These are phyloP conservation scores for Letharia lupina DNA, from an alignment of 495 filamentous ascomycete genomes.

Conservation along the genomic window DNA sequence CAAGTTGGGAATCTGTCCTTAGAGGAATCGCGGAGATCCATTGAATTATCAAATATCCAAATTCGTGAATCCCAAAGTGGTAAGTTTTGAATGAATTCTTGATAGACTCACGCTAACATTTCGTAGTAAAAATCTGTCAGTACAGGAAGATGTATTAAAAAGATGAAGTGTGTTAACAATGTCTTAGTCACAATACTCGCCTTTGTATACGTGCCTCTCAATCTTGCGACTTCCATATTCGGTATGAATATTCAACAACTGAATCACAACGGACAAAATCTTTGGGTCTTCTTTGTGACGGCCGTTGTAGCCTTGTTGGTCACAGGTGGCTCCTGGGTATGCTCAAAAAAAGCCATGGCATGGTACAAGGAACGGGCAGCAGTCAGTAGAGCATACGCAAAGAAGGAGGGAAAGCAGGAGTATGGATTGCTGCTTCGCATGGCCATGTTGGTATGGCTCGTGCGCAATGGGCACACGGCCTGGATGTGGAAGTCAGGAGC, in stretches of 20 bases:
- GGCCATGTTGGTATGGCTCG: neutral
- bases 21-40: neutral
- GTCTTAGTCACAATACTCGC: conserved; percentile 15
- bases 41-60: conserved; percentile 2
- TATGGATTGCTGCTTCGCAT: neutral
- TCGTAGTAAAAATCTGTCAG: neutral
- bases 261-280: neutral
- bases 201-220: conserved; percentile 17
- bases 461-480: neutral
- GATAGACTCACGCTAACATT: neutral
- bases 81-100: neutral
- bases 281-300: conserved; percentile 11
- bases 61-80: neutral
- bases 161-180: too few relatives aligned
- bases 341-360: neutral
- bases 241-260: conserved; percentile 18
- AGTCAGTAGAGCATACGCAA: neutral
- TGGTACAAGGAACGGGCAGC: neutral
- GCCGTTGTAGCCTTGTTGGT: neutral
- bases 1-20: neutral
- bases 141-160: neutral
- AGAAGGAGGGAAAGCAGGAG: too few relatives aligned
- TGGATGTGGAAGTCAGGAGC: neutral
- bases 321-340: neutral
- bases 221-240: conserved; percentile 15